These are phyloP conservation scores for Volvox africanus DNA, from an alignment of 139 green algal species.

Conservation along the genomic window DNA sequence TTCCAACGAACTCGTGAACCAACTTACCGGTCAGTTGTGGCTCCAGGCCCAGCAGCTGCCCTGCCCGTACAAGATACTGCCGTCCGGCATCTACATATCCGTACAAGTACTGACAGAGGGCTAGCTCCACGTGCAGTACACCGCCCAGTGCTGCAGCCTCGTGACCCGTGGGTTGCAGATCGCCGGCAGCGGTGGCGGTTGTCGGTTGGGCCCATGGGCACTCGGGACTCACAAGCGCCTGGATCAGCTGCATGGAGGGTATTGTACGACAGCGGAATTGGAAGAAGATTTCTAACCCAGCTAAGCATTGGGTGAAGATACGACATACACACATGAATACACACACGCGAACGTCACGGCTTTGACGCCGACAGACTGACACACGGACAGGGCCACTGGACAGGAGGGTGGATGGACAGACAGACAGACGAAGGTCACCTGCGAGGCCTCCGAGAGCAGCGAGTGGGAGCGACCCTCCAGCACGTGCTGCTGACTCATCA, in stretches of 20 bases:
- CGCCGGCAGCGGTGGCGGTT: not conserved
- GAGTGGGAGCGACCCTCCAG: constrained; percentile 69
- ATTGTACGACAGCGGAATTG: too few relatives aligned
- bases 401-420: too few relatives aligned
- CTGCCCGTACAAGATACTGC: constrained; percentile 63
- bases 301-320: too few relatives aligned
- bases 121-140: constrained; percentile 67
- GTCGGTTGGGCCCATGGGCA: not conserved
- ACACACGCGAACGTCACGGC: too few relatives aligned
- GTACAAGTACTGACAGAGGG: constrained; percentile 70
- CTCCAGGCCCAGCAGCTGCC: constrained; percentile 66
- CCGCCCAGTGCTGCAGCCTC: constrained; percentile 37
- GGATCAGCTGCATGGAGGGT: too few relatives aligned
- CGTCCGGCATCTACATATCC: constrained; percentile 63
- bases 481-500: constrained; percentile 70
- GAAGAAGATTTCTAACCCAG: too few relatives aligned
- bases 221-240: not conserved
- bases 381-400: too few relatives aligned
- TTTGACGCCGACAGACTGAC: too few relatives aligned
- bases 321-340: too few relatives aligned
- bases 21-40: constrained; percentile 58
- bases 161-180: too few relatives aligned
- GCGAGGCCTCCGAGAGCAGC: constrained; percentile 46
- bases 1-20: not conserved
- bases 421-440: not conserved